Evolutionary conservation across 106 monocot genomes (phyloP), one percentile per base, ranked within the genome.

Genomic region (Dendrobium huoshanense): DNA sequence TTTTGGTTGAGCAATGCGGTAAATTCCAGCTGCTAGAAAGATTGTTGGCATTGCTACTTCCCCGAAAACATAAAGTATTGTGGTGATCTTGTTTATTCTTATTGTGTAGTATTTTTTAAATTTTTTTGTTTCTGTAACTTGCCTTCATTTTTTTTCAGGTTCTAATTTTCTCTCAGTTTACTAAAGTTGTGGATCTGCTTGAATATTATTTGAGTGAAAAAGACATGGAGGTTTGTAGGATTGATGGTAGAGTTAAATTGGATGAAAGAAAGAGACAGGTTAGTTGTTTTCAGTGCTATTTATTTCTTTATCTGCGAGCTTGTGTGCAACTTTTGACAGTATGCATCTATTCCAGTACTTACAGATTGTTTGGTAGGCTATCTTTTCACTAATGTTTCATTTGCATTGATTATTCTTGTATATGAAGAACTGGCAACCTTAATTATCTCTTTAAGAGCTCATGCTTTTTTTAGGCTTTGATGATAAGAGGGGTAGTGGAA

Each of bases 131-230:
- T 74, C 25, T 33, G n/a, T 5, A 77, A 72, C 13, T 20, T 33
- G 29, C 31, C 18, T 16, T 54, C 13, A 41, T 19, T 25, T 19
- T 51, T 48, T 78, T 93, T 29, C 92, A 98, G 98, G 89, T 93
- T 79, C 80, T 99, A 18, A 87, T 99, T 77, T 99, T 99, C 76
- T 95, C 99, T 7, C 99, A 99, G 45, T 95, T 87, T 87, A 99
- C 99, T n/a, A 95, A 83, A 82, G 78, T 99, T 44, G 80, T 99
- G 80, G 93, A 99, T 64, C 78, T 95, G 42, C 55, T 99, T 19
- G 95, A 99, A 9, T 95, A 91, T 79, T 99, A 86, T 80, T 82
- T 95, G 18, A 79, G 81, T 75, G 88, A 91, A 83, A 95, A 93
- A 83, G 85, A 83, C 11, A 13, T 88, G 75, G 88, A 88, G 55